These are phyloP conservation scores for Populus ilicifolia DNA, from an alignment of 345 rosid genomes.

Conservation along the genomic window DNA sequence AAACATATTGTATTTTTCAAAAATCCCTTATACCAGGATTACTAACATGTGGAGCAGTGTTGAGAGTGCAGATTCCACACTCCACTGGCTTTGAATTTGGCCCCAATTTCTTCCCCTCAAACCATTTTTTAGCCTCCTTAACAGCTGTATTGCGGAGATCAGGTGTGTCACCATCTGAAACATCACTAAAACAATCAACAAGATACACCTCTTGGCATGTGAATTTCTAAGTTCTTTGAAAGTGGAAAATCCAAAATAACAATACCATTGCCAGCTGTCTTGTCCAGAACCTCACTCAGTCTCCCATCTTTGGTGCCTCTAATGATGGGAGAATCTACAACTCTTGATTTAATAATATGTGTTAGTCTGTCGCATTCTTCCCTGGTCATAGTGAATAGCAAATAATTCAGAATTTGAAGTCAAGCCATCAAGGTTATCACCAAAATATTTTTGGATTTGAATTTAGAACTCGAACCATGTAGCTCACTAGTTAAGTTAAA, in stretches of 20 bases:
- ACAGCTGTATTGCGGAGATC: constrained; percentile 49
- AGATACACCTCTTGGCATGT: constrained; percentile 3
- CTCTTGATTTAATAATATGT: constrained; percentile 67
- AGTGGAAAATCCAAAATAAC: constrained; percentile 22
- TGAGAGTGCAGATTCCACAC: constrained; percentile 30
- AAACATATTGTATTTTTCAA: background rate
- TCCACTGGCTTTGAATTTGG: constrained; percentile 54
- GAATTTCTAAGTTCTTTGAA: constrained; percentile 5
- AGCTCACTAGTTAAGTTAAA: background rate
- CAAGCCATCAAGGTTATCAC: constrained; percentile 2
- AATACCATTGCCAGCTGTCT: constrained; percentile 37
- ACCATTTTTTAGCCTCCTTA: constrained; percentile 76
- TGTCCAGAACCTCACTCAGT: constrained; percentile 16
- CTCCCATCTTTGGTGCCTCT: constrained; percentile 26
- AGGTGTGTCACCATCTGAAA: constrained; percentile 46
- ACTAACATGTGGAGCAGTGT: constrained; percentile 42
- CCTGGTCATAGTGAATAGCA: constrained; percentile 46
- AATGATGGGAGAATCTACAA: constrained; percentile 36
- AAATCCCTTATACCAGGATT: background rate
- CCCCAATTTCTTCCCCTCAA: constrained; percentile 66
- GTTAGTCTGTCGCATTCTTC: constrained; percentile 70
- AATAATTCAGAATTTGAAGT: constrained; percentile 16
- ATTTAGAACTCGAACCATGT: background rate
- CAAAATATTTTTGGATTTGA: background rate
- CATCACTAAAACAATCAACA: background rate